Conservation (phyloP, 1,139 yeast species). For the Diutina mesorugosa region DNA sequence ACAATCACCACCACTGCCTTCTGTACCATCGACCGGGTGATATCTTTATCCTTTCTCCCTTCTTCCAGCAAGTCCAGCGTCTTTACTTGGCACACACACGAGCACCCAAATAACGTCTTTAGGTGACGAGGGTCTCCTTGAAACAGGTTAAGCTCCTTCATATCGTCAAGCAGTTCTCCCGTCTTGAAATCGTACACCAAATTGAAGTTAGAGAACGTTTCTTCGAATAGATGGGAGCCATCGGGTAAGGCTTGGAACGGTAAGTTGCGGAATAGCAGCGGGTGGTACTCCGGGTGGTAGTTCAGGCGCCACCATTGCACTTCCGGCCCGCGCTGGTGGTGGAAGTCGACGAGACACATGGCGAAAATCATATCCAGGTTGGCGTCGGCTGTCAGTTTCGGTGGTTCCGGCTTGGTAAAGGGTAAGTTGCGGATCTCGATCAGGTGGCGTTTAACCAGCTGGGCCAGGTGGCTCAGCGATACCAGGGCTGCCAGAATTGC, state of each 20-base stretch:
- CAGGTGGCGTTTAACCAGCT: background rate
- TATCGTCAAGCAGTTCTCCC: constrained; percentile 27
- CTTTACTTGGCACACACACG: constrained; percentile 79
- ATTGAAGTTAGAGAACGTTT: constrained; percentile 86
- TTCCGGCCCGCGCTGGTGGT: constrained; percentile 91
- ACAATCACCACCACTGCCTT: constrained; percentile 85
- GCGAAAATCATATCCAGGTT: constrained; percentile 50
- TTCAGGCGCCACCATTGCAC: constrained; percentile 85
- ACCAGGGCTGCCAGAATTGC: background rate
- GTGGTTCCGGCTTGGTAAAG: constrained; percentile 9
- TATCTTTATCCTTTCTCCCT: constrained; percentile 44
- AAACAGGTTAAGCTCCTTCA: constrained; percentile 30
- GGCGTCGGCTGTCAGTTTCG: constrained; percentile 4
- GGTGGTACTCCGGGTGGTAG: constrained; percentile 22
- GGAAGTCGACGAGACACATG: constrained; percentile 84
- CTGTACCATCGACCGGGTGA: constrained; percentile 83
- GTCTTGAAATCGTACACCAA: constrained; percentile 57
- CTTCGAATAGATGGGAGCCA: constrained; percentile 86
- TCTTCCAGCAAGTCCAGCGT: constrained; percentile 40
- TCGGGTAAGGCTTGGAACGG: constrained; percentile 96
- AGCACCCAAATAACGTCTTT: constrained; percentile 81
- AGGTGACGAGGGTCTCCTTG: constrained; percentile 34
- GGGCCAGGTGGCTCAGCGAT: background rate
- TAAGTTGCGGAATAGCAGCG: constrained; percentile 67
- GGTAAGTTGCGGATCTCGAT: constrained; percentile 28